Evolutionary conservation across 352 stramenopile species (phyloP), one percentile per base, ranked within the genome.

Genomic region (Bremia lactucae): DNA sequence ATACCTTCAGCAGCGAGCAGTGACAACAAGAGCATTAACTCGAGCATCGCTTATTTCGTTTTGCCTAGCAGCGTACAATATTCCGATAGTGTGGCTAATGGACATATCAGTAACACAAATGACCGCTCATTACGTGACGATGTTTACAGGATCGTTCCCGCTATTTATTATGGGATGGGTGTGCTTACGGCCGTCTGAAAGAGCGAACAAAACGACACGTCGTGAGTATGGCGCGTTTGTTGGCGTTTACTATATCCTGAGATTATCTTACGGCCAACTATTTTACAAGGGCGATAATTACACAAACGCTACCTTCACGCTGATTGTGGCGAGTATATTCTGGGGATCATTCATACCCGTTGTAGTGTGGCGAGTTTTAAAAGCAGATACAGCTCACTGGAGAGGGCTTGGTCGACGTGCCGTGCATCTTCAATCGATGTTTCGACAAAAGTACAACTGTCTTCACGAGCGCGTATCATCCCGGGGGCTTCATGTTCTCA

Each of bases 301-400:
- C 5, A 10, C 38, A 8, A 46, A 84, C n/a, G 36, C 35, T 15
- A 45, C 42, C 6, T 71, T 72, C 37, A 50, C 39, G 1, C 31
- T 76, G 29, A 62, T 49, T 10, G 66, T 76, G 13, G 46, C 46
- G 4, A 55, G 60, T 22, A 36, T 83, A 29, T 60, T 66, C 19
- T 89, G 69, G 62, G 65, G 25, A 2, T 58, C 49, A 5, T 39
- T 61, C 0, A 74, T 20, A 19, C 79, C 79, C 4, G 50, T 86
- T 7, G 62, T 83, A 6, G 72, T 88, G 43, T 87, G 72, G 74
- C 61, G 74, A 41, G 59, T 87, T 13, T 55, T 90, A 9, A 69
- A 65, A 14, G 68, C 72, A 13, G 72, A 84, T 41, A 84, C 72
- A 4, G 68, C 80, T 26, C 72, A 77, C 31, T 84, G 72, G 72